Conservation (phyloP, 208 protist genomes). For the Trypanosoma brucei region DNA sequence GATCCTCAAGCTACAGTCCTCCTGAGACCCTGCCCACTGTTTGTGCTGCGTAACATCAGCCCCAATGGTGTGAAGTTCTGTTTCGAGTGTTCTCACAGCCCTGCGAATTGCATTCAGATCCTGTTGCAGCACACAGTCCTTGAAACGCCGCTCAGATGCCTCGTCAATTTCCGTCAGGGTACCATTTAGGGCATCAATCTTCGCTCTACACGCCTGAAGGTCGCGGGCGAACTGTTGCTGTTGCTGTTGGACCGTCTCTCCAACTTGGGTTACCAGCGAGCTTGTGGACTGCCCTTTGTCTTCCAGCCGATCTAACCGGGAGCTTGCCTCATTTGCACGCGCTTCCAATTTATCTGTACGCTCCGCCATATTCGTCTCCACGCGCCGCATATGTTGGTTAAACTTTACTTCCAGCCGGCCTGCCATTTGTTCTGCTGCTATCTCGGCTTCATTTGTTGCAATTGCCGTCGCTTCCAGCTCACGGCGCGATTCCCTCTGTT, state of each 20-base stretch:
- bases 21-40: neutral
- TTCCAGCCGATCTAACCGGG: neutral
- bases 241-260: constrained; percentile 1
- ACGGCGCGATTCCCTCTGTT: constrained; percentile 25
- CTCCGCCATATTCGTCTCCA: constrained; percentile 14
- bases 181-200: constrained; percentile 8
- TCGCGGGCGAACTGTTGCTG: constrained; percentile 11
- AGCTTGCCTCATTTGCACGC: constrained; percentile 1
- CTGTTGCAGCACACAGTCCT: constrained; percentile 6
- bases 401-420: constrained; percentile 21
- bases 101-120: constrained; percentile 12
- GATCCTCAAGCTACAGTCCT: constrained; percentile 2
- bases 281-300: neutral
- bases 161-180: constrained; percentile 9
- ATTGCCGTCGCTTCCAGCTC: constrained; percentile 2
- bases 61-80: constrained; percentile 4
- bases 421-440: neutral
- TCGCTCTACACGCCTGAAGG: constrained; percentile 3
- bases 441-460: neutral
- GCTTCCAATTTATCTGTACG: constrained; percentile 10
- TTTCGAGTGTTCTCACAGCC: constrained; percentile 8
- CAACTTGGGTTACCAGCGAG: neutral
- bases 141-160: neutral
- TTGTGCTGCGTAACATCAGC: constrained; percentile 1
- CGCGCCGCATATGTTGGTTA: constrained; percentile 2